Evolutionary conservation across 768 basidiomycete genomes (phyloP).

Genomic region (Porpolomopsis calyptriformis): DNA sequence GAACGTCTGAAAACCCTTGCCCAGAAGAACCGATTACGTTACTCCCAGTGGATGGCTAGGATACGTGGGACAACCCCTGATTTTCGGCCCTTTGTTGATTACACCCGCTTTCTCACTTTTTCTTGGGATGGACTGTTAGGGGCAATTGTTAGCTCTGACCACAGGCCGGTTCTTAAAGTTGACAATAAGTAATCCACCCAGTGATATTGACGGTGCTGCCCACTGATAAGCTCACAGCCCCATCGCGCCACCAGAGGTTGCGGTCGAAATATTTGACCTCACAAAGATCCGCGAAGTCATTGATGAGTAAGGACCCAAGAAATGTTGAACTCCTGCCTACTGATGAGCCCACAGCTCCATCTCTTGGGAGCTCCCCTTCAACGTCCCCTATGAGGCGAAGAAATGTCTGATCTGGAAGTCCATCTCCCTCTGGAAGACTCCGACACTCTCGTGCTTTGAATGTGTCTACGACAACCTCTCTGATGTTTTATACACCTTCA

Average conservation of each 20-base stretch:
- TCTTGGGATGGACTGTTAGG: neutral
- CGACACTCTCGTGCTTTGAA: conserved; percentile 22
- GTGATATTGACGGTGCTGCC: too few species aligned
- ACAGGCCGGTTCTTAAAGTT: neutral
- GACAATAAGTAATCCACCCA: conserved; percentile 1
- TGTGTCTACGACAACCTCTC: conserved; percentile 12
- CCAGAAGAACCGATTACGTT: conserved; percentile 21
- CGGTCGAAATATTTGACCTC: conserved; percentile 10
- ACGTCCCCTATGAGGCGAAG: conserved; percentile 27
- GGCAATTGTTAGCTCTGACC: neutral
- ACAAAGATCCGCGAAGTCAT: conserved; percentile 22
- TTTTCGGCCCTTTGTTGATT: conserved; percentile 23
- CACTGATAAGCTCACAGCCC: too few species aligned
- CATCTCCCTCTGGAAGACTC: conserved; percentile 20
- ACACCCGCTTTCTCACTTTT: too few species aligned
- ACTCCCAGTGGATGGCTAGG: conserved; percentile 20
- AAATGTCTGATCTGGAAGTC: conserved; percentile 19
- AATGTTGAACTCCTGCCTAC: neutral
- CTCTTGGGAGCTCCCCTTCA: conserved; percentile 27
- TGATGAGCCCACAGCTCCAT: conserved; percentile 17
- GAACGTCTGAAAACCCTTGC: conserved; percentile 17
- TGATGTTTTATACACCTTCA: conserved; percentile 13
- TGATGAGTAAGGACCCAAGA: conserved; percentile 14
- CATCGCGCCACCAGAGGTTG: neutral
- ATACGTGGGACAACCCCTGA: conserved; percentile 26